Evolutionary conservation across 169 alveolate genomes (phyloP).

Genomic region (Cryptosporidium ubiquitum): DNA sequence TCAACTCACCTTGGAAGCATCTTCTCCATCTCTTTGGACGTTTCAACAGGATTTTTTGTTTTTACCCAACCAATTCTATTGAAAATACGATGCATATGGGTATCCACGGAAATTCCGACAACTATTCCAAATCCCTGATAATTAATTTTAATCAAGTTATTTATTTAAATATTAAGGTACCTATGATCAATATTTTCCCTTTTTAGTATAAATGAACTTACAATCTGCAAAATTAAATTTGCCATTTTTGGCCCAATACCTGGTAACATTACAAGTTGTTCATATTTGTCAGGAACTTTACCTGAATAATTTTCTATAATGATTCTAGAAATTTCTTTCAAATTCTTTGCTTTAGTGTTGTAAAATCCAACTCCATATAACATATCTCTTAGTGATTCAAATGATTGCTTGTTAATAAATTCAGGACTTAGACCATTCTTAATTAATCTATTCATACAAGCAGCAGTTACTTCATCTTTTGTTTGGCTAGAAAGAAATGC

Average conservation of each 20-base stretch:
- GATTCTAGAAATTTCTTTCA: slow-evolving; percentile 87
- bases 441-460: slow-evolving; percentile 83
- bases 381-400: slow-evolving; percentile 84
- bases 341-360: slow-evolving; percentile 90
- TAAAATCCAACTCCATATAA: slow-evolving; percentile 93
- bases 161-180: no score
- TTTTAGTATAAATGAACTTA: slow-evolving; percentile 72
- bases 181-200: not conserved
- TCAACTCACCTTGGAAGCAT: slow-evolving; percentile 83
- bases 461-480: slow-evolving; percentile 86
- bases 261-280: slow-evolving; percentile 88
- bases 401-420: slow-evolving; percentile 78
- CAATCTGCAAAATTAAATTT: slow-evolving; percentile 88
- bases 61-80: slow-evolving; percentile 92
- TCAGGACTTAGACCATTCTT: slow-evolving; percentile 83
- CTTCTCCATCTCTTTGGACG: slow-evolving; percentile 88
- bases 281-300: slow-evolving; percentile 89
- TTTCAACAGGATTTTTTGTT: slow-evolving; percentile 92
- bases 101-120: slow-evolving; percentile 93
- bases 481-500: slow-evolving; percentile 89
- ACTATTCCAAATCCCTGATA: slow-evolving; percentile 81
- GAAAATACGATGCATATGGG: slow-evolving; percentile 92
- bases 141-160: not conserved
- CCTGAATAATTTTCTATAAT: slow-evolving; percentile 87
- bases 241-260: slow-evolving; percentile 97